Conservation (phyloP, 306 rosid genomes). For the Urtica urens region DNA sequence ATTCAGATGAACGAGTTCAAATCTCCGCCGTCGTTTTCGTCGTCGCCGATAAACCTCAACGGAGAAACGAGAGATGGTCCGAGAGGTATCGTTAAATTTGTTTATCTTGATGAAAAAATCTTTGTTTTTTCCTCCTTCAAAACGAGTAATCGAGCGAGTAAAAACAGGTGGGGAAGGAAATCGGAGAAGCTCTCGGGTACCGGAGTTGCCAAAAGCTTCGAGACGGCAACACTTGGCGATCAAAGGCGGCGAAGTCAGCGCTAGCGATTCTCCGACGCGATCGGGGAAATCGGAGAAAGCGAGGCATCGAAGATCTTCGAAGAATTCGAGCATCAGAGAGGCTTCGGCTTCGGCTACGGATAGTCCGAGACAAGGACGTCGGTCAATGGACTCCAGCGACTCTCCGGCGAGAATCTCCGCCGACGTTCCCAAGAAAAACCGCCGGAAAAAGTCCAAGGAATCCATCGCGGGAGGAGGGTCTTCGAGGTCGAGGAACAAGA, state of each 20-base stretch:
- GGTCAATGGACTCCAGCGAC: slow-evolving; percentile 20
- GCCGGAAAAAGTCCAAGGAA: slow-evolving; percentile 50
- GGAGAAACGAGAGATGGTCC: slow-evolving; percentile 12
- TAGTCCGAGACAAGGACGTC: slow-evolving; percentile 13
- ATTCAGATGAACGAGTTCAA: slow-evolving; percentile 70
- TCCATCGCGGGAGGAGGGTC: slow-evolving; percentile 12
- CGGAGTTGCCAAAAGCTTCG: slow-evolving; percentile 37
- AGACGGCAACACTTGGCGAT: slow-evolving; percentile 23
- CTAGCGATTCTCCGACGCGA: slow-evolving; percentile 34
- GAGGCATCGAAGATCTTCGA: slow-evolving; percentile 37
- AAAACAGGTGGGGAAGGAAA: slow-evolving; percentile 28
- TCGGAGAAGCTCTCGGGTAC: slow-evolving; percentile 15
- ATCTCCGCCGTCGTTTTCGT: slow-evolving; percentile 19
- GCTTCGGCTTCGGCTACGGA: slow-evolving; percentile 26
- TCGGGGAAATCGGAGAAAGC: slow-evolving; percentile 54
- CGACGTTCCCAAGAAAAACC: slow-evolving; percentile 46
- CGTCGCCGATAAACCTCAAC: slow-evolving; percentile 22
- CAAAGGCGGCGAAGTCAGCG: slow-evolving; percentile 1
- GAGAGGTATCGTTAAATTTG: slow-evolving; percentile 16
- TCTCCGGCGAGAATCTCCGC: slow-evolving; percentile 25
- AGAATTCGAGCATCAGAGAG: slow-evolving; percentile 20
- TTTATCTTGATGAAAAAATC: background rate
- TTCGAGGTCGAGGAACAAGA: slow-evolving; percentile 28
- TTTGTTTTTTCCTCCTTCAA: background rate
- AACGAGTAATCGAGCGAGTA: background rate